Evolutionary conservation across 2,329 filamentous ascomycete genomes (phyloP), one percentile per base, ranked within the genome.

Genomic region (Aspergillus flavus): DNA sequence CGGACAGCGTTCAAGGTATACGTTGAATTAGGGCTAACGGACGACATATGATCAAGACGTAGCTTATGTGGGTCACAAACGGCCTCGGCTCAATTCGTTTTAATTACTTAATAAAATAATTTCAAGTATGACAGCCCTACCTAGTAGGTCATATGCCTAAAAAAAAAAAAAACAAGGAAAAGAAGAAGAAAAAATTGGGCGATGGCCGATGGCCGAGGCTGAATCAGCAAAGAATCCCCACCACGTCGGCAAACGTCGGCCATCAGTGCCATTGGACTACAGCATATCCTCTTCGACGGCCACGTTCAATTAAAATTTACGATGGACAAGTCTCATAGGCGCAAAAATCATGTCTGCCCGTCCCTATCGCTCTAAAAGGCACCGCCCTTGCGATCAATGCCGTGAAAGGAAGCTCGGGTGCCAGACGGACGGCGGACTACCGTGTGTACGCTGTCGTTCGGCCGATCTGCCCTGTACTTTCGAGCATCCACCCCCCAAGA

Each of bases 281-380:
- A 53, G 26, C 50, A 36, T 54, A 54, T 54, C 43, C 43, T 46
- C n/a, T 6, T 7, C 50, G 19, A 34, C 28, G 50, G 26, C 50
- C n/a, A n/a, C 30, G 4, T 23, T 32, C 52, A 16, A 34, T 30
- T 19, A 14, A 36, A 9, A 32, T 58, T 32, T 36, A 43, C 6
- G 21, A 59, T 59, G 58, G 58, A 59, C 30, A 4, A 16, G 28
- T 58, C 56, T 58, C 56, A 45, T 58, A 46, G 28, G 46, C 16
- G 39, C 21, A 34, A 39, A 28, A 43, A 65, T 6, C n/a, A 69
- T 69, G 66, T 65, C 64, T 39, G 65, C 65, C 32, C 67, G 74
- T 39, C 74, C 73, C 14, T 76, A 75, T 60, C 72, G 73, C 48
- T 76, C 74, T 46, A 76, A 76, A 59, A 66, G 72, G n/a, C 71